Conservation (phyloP, 768 basidiomycete species). For the Russula earlei region DNA sequence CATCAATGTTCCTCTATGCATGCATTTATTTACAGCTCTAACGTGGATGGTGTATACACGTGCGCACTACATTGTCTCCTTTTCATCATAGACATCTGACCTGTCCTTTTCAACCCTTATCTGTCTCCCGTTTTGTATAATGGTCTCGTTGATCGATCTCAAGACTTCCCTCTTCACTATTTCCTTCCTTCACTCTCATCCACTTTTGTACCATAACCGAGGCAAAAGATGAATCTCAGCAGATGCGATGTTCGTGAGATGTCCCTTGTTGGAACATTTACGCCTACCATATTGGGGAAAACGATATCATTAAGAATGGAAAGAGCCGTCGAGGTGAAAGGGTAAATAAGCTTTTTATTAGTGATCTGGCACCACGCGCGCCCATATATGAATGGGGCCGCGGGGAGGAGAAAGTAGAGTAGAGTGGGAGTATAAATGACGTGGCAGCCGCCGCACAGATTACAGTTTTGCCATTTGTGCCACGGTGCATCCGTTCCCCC, state of each 20-base stretch:
- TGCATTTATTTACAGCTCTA: constrained; percentile 9
- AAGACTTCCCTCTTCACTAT: background rate
- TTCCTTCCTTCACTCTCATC: background rate
- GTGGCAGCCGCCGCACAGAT: background rate
- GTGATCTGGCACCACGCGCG: too few relatives aligned
- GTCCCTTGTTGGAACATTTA: too few relatives aligned
- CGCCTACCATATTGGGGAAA: too few relatives aligned
- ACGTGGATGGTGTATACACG: constrained; percentile 5
- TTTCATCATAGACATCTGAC: constrained; percentile 10
- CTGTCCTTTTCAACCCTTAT: background rate
- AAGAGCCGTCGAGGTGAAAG: too few relatives aligned
- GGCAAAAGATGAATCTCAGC: background rate
- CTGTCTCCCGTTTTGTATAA: background rate
- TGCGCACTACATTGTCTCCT: background rate
- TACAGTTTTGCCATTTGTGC: too few relatives aligned
- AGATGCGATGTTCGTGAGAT: background rate
- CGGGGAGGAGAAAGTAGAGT: background rate
- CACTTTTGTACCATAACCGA: constrained; percentile 5
- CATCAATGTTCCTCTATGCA: constrained; percentile 8
- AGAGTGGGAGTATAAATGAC: background rate
- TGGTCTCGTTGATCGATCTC: background rate
- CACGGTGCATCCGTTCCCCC: too few relatives aligned
- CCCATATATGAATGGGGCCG: background rate
- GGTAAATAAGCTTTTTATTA: too few relatives aligned
- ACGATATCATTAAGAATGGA: too few relatives aligned